Conservation (phyloP, 2,329 filamentous ascomycete species). For the Camptophora hylomeconis region DNA sequence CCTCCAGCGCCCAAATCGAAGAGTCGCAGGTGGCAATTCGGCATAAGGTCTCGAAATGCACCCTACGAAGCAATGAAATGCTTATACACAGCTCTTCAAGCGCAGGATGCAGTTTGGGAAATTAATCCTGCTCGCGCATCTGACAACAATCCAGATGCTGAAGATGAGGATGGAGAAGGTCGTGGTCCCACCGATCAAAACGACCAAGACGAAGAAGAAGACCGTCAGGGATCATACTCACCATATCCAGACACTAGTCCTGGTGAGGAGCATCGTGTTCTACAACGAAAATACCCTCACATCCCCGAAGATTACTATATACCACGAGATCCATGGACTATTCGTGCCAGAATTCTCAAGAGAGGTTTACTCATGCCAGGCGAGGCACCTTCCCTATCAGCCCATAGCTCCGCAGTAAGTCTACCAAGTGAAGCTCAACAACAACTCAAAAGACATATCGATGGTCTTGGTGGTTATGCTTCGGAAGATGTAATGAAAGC, state of each 20-base stretch:
- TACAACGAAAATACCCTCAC: constrained; percentile 32
- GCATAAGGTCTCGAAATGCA: constrained; percentile 85
- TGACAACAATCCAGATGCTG: constrained; percentile 12
- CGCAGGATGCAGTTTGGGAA: constrained; percentile 83
- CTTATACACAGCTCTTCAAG: constrained; percentile 81
- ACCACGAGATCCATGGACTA: constrained; percentile 91
- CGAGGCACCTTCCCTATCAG: constrained; percentile 35
- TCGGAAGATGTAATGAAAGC: constrained; percentile 15
- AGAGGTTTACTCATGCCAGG: constrained; percentile 54
- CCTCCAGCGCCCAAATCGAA: constrained; percentile 38
- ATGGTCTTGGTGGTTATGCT: constrained; percentile 15
- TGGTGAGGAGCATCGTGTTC: constrained; percentile 20
- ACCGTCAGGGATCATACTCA: constrained; percentile 17
- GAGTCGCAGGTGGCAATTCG: constrained; percentile 92
- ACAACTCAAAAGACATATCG: constrained; percentile 19
- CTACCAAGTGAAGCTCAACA: constrained; percentile 18
- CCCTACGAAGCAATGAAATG: constrained; percentile 90
- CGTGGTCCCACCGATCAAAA: not conserved
- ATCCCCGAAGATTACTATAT: constrained; percentile 56
- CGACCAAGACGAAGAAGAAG: constrained; percentile 12
- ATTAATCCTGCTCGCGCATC: constrained; percentile 27
- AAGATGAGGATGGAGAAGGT: constrained; percentile 12
- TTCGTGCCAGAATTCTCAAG: constrained; percentile 78
- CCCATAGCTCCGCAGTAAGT: constrained; percentile 30
- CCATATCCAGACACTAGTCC: constrained; percentile 22